Evolutionary conservation across 2,329 filamentous ascomycete genomes (phyloP).

Genomic region (Trichoderma pleuroti): DNA sequence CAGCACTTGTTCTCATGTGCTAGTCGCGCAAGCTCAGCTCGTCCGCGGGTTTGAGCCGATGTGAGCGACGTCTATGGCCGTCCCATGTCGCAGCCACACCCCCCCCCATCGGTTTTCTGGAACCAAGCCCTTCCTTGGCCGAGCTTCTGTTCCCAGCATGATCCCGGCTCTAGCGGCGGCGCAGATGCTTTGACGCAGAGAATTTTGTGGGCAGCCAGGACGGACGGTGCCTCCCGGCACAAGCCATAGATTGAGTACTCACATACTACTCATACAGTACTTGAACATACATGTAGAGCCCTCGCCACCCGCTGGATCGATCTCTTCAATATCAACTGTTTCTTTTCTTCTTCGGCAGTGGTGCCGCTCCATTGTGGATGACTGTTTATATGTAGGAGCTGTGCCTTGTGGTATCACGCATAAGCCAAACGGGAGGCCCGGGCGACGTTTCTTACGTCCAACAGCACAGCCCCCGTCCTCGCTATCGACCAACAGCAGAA

Average conservation of each 20-base stretch:
- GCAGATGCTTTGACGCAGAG: neutral
- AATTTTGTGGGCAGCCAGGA: constrained; percentile 6
- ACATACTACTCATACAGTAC: constrained; percentile 1
- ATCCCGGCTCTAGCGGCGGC: constrained; percentile 1
- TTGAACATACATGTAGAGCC: neutral
- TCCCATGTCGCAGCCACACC: constrained; percentile 6
- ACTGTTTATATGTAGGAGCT: neutral
- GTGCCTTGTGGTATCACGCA: neutral
- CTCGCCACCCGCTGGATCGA: constrained; percentile 10
- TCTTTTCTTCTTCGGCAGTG: neutral
- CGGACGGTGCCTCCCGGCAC: neutral
- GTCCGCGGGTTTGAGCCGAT: neutral
- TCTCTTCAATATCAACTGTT: neutral
- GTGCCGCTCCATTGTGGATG: neutral
- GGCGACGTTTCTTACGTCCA: neutral
- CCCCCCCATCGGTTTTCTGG: neutral
- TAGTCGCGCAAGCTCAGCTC: neutral
- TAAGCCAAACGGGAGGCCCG: neutral
- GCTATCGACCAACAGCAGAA: neutral
- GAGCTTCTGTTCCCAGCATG: neutral
- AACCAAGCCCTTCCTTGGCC: neutral
- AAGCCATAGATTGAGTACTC: neutral
- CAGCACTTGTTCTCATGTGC: neutral
- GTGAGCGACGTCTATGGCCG: neutral
- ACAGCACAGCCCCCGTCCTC: neutral